These are phyloP conservation scores for Antrodiella citrinella DNA, from an alignment of 768 basidiomycete species.

Conservation along the genomic window DNA sequence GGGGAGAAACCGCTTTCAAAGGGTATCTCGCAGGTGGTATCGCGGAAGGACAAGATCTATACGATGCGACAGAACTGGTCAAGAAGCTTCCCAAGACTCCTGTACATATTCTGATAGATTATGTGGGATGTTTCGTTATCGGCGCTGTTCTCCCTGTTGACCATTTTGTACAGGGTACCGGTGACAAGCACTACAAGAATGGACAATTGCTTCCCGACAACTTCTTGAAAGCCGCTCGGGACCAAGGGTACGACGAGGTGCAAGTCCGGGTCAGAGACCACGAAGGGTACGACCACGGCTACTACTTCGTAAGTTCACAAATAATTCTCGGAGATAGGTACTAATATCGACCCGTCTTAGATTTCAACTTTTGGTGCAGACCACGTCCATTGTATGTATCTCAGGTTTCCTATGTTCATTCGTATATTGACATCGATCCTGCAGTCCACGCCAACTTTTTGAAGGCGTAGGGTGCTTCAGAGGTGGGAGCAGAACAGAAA, in stretches of 20 bases:
- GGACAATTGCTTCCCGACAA: conserved; percentile 88
- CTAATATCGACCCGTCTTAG: conserved; percentile 27
- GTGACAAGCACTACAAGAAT: conserved; percentile 76
- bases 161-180: conserved; percentile 49
- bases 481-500: background rate
- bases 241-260: conserved; percentile 61
- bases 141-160: background rate
- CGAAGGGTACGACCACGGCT: conserved; percentile 82
- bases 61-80: conserved; percentile 86
- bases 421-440: conserved; percentile 13
- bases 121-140: conserved; percentile 38
- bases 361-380: conserved; percentile 87
- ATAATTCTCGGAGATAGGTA: background rate
- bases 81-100: conserved; percentile 43
- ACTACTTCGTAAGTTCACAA: conserved; percentile 62
- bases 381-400: conserved; percentile 74
- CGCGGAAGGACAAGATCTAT: conserved; percentile 61
- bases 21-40: conserved; percentile 77
- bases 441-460: conserved; percentile 84
- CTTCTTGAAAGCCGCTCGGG: conserved; percentile 72
- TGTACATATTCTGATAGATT: conserved; percentile 80
- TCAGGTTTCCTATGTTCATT: conserved; percentile 10
- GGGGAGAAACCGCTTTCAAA: conserved; percentile 88
- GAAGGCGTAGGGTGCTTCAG: conserved; percentile 51
- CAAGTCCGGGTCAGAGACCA: conserved; percentile 76